Base-by-base conservation (phyloP, 805 yeast genomes). In the Blastobotrys terrestris region DNA sequence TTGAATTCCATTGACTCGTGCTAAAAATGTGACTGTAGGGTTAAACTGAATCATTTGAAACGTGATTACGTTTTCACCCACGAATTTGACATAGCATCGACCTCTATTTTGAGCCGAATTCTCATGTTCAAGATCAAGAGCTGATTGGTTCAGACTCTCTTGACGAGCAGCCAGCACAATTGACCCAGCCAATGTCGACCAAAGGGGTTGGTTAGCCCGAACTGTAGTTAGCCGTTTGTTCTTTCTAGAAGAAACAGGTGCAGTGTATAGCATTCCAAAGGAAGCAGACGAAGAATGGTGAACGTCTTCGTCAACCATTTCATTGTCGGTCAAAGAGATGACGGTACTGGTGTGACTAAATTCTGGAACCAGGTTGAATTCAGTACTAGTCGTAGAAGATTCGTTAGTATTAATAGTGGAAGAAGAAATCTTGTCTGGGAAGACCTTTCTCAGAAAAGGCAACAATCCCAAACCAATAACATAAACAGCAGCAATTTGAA, bases 1-100 rank as follows among this genome's bases (percentile, higher is more conserved):
- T 13, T 78, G 74, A 19, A 84, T 76, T 19, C 87, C 88, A 60
- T 84, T 84, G 3, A 84, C 87, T 4, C 60, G 54, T 7, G 63
- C 67, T 2, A 57, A 45, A 15, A 67, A 48, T n/a, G 53, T 51
- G 77, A 63, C 51, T 68, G 54, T 31, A 2, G 42, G 55, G 8
- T 56, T 55, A 39, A 57, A 48, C 5, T 57, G 62, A 2, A 51
- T 55, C 45, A 66, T 53, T 16, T 65, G 68, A 49, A 67, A 63
- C 16, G 64, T 71, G n/a, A 67, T 66, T 42, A 57, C 62, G 50
- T 64, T 61, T 42, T 67, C 70, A 26, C 61, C 39, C 39, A 64
- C 61, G 50, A 60, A 64, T 4, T 68, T 56, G 3, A 64, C 64
- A 47, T 58, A 63, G 48, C 66, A 57, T 26, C 50, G 14, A 50